These are phyloP conservation scores for Yamadazyma membranifaciens DNA, from an alignment of 1,139 yeast genomes.

Conservation along the genomic window DNA sequence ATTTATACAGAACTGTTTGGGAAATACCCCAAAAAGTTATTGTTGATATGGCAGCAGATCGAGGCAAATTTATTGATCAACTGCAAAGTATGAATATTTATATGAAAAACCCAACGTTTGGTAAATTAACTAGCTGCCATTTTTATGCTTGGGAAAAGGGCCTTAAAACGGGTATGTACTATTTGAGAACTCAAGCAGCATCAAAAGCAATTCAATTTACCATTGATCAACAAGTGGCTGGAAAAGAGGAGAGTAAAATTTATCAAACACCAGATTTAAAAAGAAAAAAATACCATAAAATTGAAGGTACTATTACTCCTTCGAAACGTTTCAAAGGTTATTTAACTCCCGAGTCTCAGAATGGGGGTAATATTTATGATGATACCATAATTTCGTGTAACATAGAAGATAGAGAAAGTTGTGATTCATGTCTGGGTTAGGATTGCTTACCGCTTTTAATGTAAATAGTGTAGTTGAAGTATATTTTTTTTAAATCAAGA, in stretches of 20 bases:
- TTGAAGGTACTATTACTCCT: constrained; percentile 9
- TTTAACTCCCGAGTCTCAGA: constrained; percentile 10
- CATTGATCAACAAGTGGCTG: constrained; percentile 43
- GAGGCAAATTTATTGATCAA: constrained; percentile 92
- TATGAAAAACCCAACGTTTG: constrained; percentile 84
- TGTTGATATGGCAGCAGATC: constrained; percentile 94
- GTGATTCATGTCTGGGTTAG: constrained; percentile 50
- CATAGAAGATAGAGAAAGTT: constrained; percentile 30
- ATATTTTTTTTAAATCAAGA: constrained; percentile 1
- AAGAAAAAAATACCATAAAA: constrained; percentile 20
- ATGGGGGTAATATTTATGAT: constrained; percentile 23
- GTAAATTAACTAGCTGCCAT: constrained; percentile 95
- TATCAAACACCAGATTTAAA: constrained; percentile 13
- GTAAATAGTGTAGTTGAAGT: too few species aligned
- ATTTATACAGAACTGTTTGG: constrained; percentile 92
- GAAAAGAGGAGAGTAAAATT: constrained; percentile 22
- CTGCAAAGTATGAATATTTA: constrained; percentile 89
- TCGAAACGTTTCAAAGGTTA: constrained; percentile 4
- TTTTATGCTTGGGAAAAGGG: constrained; percentile 98
- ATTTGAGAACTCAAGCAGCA: constrained; percentile 93
- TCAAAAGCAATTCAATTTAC: constrained; percentile 93
- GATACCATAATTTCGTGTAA: constrained; percentile 40
- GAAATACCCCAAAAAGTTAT: constrained; percentile 86
- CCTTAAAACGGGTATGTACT: constrained; percentile 97
- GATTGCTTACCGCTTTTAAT: too few species aligned